Base-by-base conservation (phyloP, 1,284 basidiomycete species). In the Tremellales sp. region DNA sequence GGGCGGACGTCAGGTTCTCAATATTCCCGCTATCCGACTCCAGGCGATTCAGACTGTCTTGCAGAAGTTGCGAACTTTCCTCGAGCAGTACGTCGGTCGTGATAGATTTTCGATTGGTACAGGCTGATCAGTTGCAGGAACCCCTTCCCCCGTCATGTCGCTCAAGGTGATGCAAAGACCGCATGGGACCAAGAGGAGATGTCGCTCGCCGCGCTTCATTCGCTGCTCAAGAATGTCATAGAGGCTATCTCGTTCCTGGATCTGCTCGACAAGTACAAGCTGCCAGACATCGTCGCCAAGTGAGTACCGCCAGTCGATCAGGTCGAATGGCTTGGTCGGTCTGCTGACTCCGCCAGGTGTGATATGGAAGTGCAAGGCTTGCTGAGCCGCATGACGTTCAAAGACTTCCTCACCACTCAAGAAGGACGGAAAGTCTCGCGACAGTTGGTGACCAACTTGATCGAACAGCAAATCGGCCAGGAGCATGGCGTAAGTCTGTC, bases 381-480 rank as follows among this genome's bases (percentile, higher is more conserved):
- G 1, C 78, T 94, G 41, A 74, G 77, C 17, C 76, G 77, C 6
- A 76, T 92, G 65, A 90, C 87, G 6, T 96, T 87, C 61, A 84
- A 89, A 66, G 85, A 86, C 31, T 79, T 98, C 19, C 82, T 97
- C 51, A 89, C 86, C 7, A 83, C 83, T 37, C 82, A 86, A 64
- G 82, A 83, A 61, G 93, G 93, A 25, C 81, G 90, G 57, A 84
- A 84, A 23, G 82, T 85, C 26, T 92, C 93, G 6, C 81, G 89
- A 57, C 84, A 84, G n/a, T 76, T 97, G 19, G 90, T 97, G 11
- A 94, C 92, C 57, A 86, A 93, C 29, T 82, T 99, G 56, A 98
- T 99, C 62, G 91, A 98, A 74, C 89, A 93, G 64, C 94, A 97
- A 69, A 97, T 97, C 61, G 89, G 89, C 13, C 88, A 94, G 65